Conservation (phyloP, 768 basidiomycete species). For the Mycena indigotica region DNA sequence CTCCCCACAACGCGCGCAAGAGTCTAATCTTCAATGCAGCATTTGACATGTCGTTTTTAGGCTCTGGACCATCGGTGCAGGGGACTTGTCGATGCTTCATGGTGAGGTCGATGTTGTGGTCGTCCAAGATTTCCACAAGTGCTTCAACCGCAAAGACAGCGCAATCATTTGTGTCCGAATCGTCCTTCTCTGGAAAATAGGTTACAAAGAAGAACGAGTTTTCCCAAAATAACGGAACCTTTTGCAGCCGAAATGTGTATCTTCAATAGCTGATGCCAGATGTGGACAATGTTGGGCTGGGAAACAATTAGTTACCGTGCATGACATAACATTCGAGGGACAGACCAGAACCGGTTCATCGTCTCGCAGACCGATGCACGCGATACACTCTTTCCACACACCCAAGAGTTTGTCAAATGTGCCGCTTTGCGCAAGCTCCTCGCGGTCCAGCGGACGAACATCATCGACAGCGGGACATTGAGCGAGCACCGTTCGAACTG, state of each 20-base stretch:
- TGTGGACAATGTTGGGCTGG: slow-evolving; percentile 41
- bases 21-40: slow-evolving; percentile 58
- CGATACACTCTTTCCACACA: slow-evolving; percentile 54
- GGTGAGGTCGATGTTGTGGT: slow-evolving; percentile 46
- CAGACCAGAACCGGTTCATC: slow-evolving; percentile 54
- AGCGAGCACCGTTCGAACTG: slow-evolving; percentile 55
- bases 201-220: not conserved
- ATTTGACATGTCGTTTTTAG: slow-evolving; percentile 33
- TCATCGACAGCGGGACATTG: slow-evolving; percentile 56
- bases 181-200: slow-evolving; percentile 42
- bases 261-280: slow-evolving; percentile 61
- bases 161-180: slow-evolving; percentile 28
- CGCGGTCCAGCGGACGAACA: slow-evolving; percentile 55
- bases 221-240: slow-evolving; percentile 36
- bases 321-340: slow-evolving; percentile 3
- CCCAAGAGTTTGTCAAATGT: slow-evolving; percentile 54
- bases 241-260: slow-evolving; percentile 49
- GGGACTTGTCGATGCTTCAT: slow-evolving; percentile 26
- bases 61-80: slow-evolving; percentile 16
- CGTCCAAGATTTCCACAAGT: slow-evolving; percentile 51
- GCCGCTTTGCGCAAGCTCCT: slow-evolving; percentile 57
- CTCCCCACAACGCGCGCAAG: slow-evolving; percentile 60
- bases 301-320: not conserved
- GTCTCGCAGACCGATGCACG: slow-evolving; percentile 47
- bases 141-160: slow-evolving; percentile 45